Percentiles rank a stretch among this genome's conserved stretches.
These are phyloP conservation scores for Penicillium sp. DNA, from an alignment of 2,329 filamentous ascomycete species.

Conservation along the genomic window DNA sequence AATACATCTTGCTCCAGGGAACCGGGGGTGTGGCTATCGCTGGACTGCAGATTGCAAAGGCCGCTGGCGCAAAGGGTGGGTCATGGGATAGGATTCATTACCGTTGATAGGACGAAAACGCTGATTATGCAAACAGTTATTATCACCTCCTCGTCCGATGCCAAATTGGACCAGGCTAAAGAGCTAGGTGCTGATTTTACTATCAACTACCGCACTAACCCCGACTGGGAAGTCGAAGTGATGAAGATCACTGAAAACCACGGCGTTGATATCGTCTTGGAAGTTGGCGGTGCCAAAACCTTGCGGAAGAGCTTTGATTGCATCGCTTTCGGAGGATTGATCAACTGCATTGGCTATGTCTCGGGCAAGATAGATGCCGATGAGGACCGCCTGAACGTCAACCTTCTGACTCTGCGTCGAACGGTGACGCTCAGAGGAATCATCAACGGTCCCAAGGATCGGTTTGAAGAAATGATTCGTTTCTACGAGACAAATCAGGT, in stretches of 20 bases:
- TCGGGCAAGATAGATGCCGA: constrained; percentile 56
- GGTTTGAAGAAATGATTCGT: constrained; percentile 43
- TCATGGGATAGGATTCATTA: neutral
- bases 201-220: constrained; percentile 52
- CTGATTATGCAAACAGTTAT: constrained; percentile 42
- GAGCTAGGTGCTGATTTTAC: constrained; percentile 50
- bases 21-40: constrained; percentile 51
- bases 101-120: neutral
- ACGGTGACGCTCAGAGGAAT: constrained; percentile 59
- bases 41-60: constrained; percentile 50
- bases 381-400: constrained; percentile 59
- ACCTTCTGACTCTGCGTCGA: constrained; percentile 54
- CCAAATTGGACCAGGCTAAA: constrained; percentile 52
- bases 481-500: constrained; percentile 39
- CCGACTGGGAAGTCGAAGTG: constrained; percentile 50
- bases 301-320: constrained; percentile 50
- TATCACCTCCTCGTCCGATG: constrained; percentile 53
- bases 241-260: constrained; percentile 45
- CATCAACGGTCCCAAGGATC: constrained; percentile 61
- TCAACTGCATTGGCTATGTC: constrained; percentile 51
- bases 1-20: constrained; percentile 57
- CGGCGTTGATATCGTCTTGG: constrained; percentile 54
- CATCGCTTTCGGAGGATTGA: constrained; percentile 47
- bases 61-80: constrained; percentile 45
- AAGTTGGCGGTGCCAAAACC: constrained; percentile 53